These are phyloP conservation scores for Microcos paniculata DNA, from an alignment of 345 rosid species.

Conservation along the genomic window DNA sequence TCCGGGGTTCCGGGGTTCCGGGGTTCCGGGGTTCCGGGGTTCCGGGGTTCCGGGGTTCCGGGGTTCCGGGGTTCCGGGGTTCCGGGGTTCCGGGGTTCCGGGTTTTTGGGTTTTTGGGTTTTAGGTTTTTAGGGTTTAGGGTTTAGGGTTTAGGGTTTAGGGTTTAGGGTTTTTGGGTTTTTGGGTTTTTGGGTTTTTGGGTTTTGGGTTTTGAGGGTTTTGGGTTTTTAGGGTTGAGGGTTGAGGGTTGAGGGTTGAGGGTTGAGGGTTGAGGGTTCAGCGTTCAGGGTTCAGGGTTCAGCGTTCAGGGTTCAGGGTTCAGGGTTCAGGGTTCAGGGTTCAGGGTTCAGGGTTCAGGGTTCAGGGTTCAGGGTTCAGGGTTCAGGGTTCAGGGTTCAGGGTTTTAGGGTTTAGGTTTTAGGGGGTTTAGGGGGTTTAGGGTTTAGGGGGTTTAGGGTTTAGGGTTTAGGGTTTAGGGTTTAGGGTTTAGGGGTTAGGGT, in stretches of 20 bases:
- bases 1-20: neutral
- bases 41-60: neutral
- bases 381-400: slow-evolving; percentile 9
- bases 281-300: slow-evolving; percentile 14
- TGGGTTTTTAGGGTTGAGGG: slow-evolving; percentile 8
- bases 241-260: no score
- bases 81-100: neutral
- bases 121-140: neutral
- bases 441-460: neutral
- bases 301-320: slow-evolving; percentile 16
- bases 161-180: neutral
- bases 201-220: slow-evolving; percentile 10
- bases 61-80: neutral
- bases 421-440: neutral
- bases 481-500: no score
- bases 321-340: slow-evolving; percentile 13
- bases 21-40: neutral
- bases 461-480: no score
- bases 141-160: neutral
- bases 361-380: slow-evolving; percentile 12
- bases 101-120: neutral
- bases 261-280: no score
- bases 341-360: slow-evolving; percentile 4
- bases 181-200: neutral
- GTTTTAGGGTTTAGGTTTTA: no score